Percentiles rank a stretch among this genome's conserved stretches.
These are phyloP conservation scores for Suillus placidus DNA, from an alignment of 768 basidiomycete genomes.

Conservation along the genomic window DNA sequence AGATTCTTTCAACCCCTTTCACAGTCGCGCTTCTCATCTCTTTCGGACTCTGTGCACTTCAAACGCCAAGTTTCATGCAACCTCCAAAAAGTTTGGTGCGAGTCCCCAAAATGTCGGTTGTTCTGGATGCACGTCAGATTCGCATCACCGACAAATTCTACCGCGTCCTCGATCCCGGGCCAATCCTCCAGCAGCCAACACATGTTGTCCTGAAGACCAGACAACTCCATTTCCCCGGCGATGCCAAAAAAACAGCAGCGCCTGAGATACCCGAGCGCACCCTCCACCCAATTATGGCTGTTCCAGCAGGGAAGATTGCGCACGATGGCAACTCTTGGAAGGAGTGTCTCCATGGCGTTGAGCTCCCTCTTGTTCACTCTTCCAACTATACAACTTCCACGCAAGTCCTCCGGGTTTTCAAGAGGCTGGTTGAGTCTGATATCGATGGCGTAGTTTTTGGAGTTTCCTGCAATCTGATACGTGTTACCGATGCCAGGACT, in stretches of 20 bases:
- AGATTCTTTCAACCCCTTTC: no score
- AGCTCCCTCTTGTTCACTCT: conserved; percentile 14
- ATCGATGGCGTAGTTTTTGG: conserved; percentile 23
- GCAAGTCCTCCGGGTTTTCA: conserved; percentile 21
- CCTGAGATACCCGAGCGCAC: background rate
- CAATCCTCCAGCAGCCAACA: background rate
- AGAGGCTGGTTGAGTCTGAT: conserved; percentile 11
- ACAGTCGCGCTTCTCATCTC: no score
- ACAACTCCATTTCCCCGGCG: background rate
- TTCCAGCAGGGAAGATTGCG: background rate
- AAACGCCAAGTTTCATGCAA: no score
- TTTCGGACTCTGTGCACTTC: no score
- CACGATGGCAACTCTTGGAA: background rate
- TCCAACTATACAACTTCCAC: conserved; percentile 28
- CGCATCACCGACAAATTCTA: background rate
- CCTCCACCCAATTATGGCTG: background rate
- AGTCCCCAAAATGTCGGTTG: background rate
- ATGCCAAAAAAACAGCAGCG: background rate
- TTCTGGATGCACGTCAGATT: background rate
- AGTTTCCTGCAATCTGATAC: conserved; percentile 30
- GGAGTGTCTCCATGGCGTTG: background rate
- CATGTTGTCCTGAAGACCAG: background rate
- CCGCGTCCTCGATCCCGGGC: background rate
- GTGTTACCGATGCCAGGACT: conserved; percentile 21
- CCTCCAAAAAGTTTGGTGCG: no score